Base-by-base conservation (phyloP, 1,139 yeast species). In the Yamadazyma spencermartinsiae region DNA sequence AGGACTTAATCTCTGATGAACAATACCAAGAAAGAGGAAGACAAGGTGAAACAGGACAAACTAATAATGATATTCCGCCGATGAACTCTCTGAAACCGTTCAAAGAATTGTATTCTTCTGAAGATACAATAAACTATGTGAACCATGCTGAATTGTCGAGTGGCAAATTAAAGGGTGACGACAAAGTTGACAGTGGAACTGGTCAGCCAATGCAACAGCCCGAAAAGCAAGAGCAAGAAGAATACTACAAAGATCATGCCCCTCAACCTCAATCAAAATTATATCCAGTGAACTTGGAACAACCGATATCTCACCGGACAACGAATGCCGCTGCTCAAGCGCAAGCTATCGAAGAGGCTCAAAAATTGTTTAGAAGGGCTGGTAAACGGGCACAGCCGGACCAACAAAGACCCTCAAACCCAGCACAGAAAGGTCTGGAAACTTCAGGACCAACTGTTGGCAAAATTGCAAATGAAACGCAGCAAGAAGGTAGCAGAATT, bases 61-160 rank as follows among this genome's bases (percentile, higher is more conserved):
- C n/a, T n/a, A n/a, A n/a, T n/a, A n/a, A n/a, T n/a, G n/a, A n/a
- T n/a, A n/a, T n/a, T n/a, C n/a, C n/a, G n/a, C n/a, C n/a, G n/a
- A n/a, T n/a, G n/a, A n/a, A n/a, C n/a, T n/a, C 12, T 11, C n/a
- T 12, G 17, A 41, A 37, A 37, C 40, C 39, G 17, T 47, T 47
- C 38, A 47, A 39, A 24, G 51, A 47, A 35, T 37, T 46, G 21
- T 47, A 30, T 41, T 37, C 48, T n/a, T 44, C 47, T 3, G 41
- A 39, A n/a, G 48, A 46, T 4, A 36, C 38, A 11, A 23, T 43
- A n/a, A 42, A 41, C 11, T 35, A 41, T 31, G 26, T 24, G 26
- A 35, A 16, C 18, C 37, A n/a, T n/a, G n/a, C n/a, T n/a, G n/a
- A n/a, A n/a, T n/a, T n/a, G n/a, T n/a, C n/a, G n/a, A n/a, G n/a